These are phyloP conservation scores for Penicillium psychrofluorescens DNA, from an alignment of 495 filamentous ascomycete species.

Conservation along the genomic window DNA sequence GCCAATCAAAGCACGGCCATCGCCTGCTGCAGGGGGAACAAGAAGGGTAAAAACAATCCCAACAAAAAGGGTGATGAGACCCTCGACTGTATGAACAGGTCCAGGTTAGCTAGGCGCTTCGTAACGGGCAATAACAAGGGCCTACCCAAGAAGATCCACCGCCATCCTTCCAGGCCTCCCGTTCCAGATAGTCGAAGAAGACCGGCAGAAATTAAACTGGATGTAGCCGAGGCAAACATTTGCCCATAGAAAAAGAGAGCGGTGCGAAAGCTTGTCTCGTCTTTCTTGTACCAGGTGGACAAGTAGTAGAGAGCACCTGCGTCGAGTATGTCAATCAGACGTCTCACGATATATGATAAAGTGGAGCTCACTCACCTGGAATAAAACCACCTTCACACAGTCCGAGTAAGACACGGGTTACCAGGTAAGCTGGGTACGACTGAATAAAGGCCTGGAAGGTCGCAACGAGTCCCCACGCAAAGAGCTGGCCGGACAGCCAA, in stretches of 20 bases:
- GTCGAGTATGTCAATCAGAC: conserved; percentile 35
- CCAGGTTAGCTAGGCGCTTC: too few species aligned
- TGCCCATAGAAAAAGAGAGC: conserved; percentile 50
- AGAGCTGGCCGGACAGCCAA: conserved; percentile 49
- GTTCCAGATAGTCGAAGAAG: conserved; percentile 44
- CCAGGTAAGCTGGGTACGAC: conserved; percentile 41
- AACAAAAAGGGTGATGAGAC: conserved; percentile 44
- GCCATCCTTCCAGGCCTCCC: conserved; percentile 47
- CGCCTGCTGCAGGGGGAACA: conserved; percentile 35
- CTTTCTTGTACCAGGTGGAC: conserved; percentile 52
- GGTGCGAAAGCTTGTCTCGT: conserved; percentile 48
- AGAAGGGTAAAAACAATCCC: conserved; percentile 43
- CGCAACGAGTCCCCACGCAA: conserved; percentile 53
- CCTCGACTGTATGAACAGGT: conserved; percentile 32
- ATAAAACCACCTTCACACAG: conserved; percentile 54
- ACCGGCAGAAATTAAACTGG: conserved; percentile 44
- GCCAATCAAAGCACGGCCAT: conserved; percentile 35
- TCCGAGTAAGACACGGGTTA: conserved; percentile 48
- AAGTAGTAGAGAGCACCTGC: conserved; percentile 51
- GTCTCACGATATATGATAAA: not conserved
- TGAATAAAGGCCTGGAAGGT: conserved; percentile 53
- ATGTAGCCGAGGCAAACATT: conserved; percentile 44
- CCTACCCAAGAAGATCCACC: conserved; percentile 53
- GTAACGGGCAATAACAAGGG: not conserved
- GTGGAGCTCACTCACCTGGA: conserved; percentile 26